Percentiles rank a stretch among this genome's conserved stretches.
Evolutionary conservation across 176 grass and related monocot genomes (phyloP).

Genomic region (Otatea glauca): DNA sequence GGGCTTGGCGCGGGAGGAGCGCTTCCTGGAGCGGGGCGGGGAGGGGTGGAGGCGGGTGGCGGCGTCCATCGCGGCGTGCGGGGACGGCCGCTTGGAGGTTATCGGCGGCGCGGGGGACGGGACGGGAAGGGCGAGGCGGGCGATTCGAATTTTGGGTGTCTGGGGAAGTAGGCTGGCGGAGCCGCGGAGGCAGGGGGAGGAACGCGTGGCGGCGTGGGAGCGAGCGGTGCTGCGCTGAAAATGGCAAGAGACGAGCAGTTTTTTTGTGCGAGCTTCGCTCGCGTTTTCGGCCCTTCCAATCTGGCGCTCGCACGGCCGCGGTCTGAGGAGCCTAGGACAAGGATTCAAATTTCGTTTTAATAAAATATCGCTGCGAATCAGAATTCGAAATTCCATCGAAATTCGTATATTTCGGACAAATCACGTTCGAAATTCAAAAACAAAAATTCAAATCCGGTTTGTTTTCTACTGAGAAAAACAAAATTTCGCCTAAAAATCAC

Average conservation of each 20-base stretch:
- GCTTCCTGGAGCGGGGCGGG: slow-evolving; percentile 49
- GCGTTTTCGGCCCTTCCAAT: not conserved
- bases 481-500: too few relatives aligned
- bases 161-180: not conserved
- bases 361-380: too few relatives aligned
- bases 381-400: too few relatives aligned
- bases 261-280: not conserved
- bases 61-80: slow-evolving; percentile 40
- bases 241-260: not conserved
- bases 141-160: slow-evolving; percentile 49
- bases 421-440: too few relatives aligned
- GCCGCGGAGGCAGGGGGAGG: not conserved
- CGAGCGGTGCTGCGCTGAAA: not conserved
- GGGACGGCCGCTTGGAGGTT: slow-evolving; percentile 51
- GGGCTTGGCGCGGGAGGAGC: slow-evolving; percentile 49
- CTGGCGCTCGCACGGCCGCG: not conserved
- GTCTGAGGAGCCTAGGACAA: not conserved
- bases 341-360: too few relatives aligned
- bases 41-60: slow-evolving; percentile 8
- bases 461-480: too few relatives aligned
- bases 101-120: slow-evolving; percentile 35
- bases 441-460: too few relatives aligned
- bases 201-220: slow-evolving; percentile 17
- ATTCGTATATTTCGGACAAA: too few relatives aligned
- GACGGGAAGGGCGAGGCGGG: slow-evolving; percentile 35